Evolutionary conservation across 108 stramenopile genomes (phyloP), one percentile per base, ranked within the genome.

Genomic region (Mediolabrus comicus): DNA sequence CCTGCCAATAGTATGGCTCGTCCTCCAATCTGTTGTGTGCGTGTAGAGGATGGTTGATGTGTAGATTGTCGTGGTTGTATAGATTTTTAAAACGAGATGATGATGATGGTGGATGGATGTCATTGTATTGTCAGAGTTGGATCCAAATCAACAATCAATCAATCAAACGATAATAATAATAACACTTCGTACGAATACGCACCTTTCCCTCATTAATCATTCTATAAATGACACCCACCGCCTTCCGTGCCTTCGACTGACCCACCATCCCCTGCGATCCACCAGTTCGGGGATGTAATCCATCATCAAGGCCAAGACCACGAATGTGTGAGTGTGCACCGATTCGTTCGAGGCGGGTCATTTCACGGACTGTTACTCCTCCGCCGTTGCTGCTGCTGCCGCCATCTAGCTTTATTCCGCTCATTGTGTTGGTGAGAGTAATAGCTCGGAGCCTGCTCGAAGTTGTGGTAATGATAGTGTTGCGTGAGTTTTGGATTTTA

Each of bases 311-410:
- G 6, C 99, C 99, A 6, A 99, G 82, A 17, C 99, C 99, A 30
- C 95, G 87, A 75, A 99, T 99, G 84, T 99, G 99, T 41, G 91
- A 93, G 77, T 99, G 99, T 1, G 98, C 98, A 16, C 98, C 98
- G 65, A 98, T 98, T 27, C 99, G 96, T 84, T 99, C 99, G 57
- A 99, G 91, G 49, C 95, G 91, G 38, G 95, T 96, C 38, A 96
- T 86, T 85, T 96, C 95, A 32, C 80, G 82, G 38, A 92, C 86
- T 5, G 76, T 70, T 7, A 65, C 38, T 57, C 73, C 41, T 12
- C 46, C 52, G 31, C 19, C 6, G 43, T 16, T 22, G 19, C 43
- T 30, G 51, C 32, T 32, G 46, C 30, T 5, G 22, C 14, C 38
- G 29, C 34, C 43, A 28, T 31, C 12, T 33, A 71, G 59, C 29